Conservation (phyloP, 1,284 basidiomycete genomes). For the Pseudozyma sp. region DNA sequence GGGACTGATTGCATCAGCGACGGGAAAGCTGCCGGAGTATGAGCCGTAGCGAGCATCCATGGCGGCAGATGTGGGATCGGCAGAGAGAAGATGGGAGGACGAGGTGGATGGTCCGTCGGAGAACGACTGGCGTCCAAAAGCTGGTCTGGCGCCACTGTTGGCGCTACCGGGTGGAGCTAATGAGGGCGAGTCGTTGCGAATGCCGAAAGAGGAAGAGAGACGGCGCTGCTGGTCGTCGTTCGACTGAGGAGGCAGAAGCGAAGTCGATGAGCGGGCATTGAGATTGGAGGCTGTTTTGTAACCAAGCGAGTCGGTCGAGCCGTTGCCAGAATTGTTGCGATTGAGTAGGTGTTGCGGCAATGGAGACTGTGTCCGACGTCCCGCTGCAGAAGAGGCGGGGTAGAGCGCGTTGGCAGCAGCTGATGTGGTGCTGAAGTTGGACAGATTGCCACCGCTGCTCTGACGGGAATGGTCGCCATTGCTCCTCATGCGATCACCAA, state of each 20-base stretch:
- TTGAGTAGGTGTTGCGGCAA: constrained; percentile 6
- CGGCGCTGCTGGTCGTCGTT: constrained; percentile 25
- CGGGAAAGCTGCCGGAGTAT: constrained; percentile 24
- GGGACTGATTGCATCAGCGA: constrained; percentile 3
- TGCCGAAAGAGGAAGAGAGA: constrained; percentile 17
- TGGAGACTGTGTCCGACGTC: constrained; percentile 17
- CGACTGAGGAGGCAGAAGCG: constrained; percentile 8
- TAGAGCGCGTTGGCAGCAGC: constrained; percentile 6
- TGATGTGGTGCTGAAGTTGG: constrained; percentile 19
- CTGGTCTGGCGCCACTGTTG: constrained; percentile 20
- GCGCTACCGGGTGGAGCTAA: constrained; percentile 6
- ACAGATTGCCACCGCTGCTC: constrained; percentile 28
- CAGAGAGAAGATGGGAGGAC: constrained; percentile 13
- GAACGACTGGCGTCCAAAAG: constrained; percentile 49
- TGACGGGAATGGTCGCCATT: constrained; percentile 29
- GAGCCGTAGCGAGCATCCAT: constrained; percentile 27
- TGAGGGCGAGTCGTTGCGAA: constrained; percentile 8
- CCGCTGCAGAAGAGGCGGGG: background rate
- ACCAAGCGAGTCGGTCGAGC: constrained; percentile 7
- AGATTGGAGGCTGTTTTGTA: constrained; percentile 3
- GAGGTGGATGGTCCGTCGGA: constrained; percentile 43
- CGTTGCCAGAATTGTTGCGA: constrained; percentile 11
- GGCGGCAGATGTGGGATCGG: constrained; percentile 11
- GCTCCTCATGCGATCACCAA: constrained; percentile 22
- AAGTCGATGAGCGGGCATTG: constrained; percentile 13